Evolutionary conservation across 768 basidiomycete genomes (phyloP), one percentile per base, ranked within the genome.

Genomic region (Agrocybe praecox): DNA sequence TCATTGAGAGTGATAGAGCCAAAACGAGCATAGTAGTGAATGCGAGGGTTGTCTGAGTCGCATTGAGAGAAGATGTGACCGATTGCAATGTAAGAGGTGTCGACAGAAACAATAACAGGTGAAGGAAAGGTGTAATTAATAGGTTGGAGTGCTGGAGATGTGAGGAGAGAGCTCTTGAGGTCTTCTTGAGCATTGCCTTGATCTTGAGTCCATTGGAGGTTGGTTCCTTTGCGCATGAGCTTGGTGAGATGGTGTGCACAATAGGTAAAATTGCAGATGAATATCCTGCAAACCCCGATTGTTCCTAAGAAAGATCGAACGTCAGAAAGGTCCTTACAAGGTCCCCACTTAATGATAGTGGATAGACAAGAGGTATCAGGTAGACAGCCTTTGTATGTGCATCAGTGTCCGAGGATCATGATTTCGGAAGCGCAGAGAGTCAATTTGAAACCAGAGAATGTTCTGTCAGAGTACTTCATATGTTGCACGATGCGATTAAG

Each of bases 361-460:
- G 36, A 24, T 0, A 70, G 52, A 18, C 55, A 51, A 2, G 49
- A 14, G 2, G 43, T 50, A 26, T 74, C 70, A 0, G 73, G 72
- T 0, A 55, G 19, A 0, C 71, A 56, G 19, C 76, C 72, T 21
- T 67, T 52, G 10, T 52, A 54, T 1, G 60, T 67, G 15, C 69
- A 71, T 36, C 40, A 32, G 21, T 74, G 69, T 12, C 74, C 71
- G 0, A 71, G 17, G 6, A 68, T 60, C 0, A 64, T 33, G 2
- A 60, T 60, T 52, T 61, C 58, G 12, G 61, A 61, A 2, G 59
- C 53, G 57, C 57, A 65, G 6, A 72, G 56, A 19, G 64, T 53
- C 0, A 67, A 56, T 55, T 80, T 80, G 12, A 68, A 65, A 0
- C 69, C 71, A 0, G 72, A 74, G 2, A 79, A 64, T 0, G 73